Base-by-base conservation (phyloP, 441 rosid species). In the Omphalea diandra region DNA sequence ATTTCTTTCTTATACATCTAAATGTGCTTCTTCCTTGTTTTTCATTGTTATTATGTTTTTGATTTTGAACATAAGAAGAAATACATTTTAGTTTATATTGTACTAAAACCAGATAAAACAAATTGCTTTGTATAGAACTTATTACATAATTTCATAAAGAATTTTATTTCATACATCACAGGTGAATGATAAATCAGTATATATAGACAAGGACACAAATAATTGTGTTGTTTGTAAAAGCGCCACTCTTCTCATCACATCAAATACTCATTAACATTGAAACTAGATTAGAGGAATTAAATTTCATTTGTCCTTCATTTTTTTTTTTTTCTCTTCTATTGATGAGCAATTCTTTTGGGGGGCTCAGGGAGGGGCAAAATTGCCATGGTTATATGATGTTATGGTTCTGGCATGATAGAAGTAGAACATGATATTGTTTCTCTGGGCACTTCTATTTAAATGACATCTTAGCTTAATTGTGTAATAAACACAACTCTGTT, bases 401-500 rank as follows among this genome's bases (percentile, higher is more conserved):
- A 35, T 50, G 43, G 3, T 27, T 68, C n/a, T 17, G 56, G 14
- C 36, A 12, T 36, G 29, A 17, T 44, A 15, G 38, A 46, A 40
- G 31, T 68, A 44, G 10, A 58, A 41, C 20, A 2, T 65, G 10
- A 0, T 15, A n/a, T 74, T 26, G 17, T 33, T 5, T 50, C 61
- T 50, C 40, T 7, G 3, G 14, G 10, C 27, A 9, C 33, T 14
- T 53, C 18, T 59, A 14, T 27, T 56, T 31, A 54, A 35, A 27
- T 14, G 43, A 55, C n/a, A 32, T 68, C 3, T 44, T 63, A 31
- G 18, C 17, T 63, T 62, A 63, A n/a, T 29, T 33, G 26, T 65
- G 31, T 32, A 50, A 64, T 49, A 32, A 44, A 57, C 35, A 22
- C 6, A 55, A 35, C 31, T 18, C 58, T 35, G 63, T 17, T 66